Evolutionary conservation across 352 stramenopile genomes (phyloP).

Genomic region (Globisporangium splendens): DNA sequence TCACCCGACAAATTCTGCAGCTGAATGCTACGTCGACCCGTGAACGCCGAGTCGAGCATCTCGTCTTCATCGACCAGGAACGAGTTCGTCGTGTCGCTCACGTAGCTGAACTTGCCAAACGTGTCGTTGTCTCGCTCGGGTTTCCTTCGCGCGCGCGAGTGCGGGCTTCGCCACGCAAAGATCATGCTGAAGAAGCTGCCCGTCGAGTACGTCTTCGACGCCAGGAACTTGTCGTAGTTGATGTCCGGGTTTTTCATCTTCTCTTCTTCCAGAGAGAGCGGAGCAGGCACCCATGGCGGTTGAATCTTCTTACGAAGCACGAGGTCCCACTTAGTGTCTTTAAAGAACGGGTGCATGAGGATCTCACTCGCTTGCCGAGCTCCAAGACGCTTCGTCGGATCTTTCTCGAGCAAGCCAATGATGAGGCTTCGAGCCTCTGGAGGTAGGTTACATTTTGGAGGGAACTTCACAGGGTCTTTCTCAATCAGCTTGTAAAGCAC

Average conservation of each 20-base stretch:
- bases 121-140: constrained; percentile 61
- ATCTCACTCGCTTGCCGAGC: constrained; percentile 82
- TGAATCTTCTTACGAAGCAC: constrained; percentile 79
- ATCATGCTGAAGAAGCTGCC: constrained; percentile 83
- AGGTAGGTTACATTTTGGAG: constrained; percentile 62
- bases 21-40: constrained; percentile 75
- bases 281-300: constrained; percentile 67
- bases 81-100: constrained; percentile 86
- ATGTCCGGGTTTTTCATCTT: constrained; percentile 76
- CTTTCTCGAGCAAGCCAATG: constrained; percentile 75
- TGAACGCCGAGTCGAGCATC: constrained; percentile 85
- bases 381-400: constrained; percentile 77
- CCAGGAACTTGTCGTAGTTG: constrained; percentile 84
- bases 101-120: constrained; percentile 88
- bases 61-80: constrained; percentile 88
- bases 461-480: constrained; percentile 86
- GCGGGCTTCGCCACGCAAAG: constrained; percentile 70
- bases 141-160: constrained; percentile 42
- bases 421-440: constrained; percentile 73
- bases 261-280: constrained; percentile 70
- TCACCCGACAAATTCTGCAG: constrained; percentile 77
- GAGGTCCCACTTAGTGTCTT: constrained; percentile 74
- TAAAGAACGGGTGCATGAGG: constrained; percentile 82
- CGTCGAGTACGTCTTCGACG: constrained; percentile 74
- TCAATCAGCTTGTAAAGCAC: constrained; percentile 91